These are phyloP conservation scores for Fonsecaea nubica DNA, from an alignment of 2,329 filamentous ascomycete genomes.

Conservation along the genomic window DNA sequence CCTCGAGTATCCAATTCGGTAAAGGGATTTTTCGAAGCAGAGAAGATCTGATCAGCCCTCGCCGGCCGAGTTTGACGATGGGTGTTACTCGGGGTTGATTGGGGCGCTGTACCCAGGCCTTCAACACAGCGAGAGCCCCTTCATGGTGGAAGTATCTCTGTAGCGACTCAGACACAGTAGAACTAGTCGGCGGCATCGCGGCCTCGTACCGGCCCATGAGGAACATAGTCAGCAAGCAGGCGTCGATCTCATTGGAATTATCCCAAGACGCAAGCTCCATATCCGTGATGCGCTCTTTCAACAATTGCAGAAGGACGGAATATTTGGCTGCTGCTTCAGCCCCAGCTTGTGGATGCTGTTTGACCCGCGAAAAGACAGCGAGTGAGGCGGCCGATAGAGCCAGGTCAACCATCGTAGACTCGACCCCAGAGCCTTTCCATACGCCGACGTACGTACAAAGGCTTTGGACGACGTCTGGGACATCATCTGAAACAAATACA, in stretches of 20 bases:
- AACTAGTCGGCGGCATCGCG: slow-evolving; percentile 9
- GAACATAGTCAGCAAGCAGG: slow-evolving; percentile 34
- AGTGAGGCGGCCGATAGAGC: slow-evolving; percentile 41
- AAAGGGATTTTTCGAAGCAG: slow-evolving; percentile 39
- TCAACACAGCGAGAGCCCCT: slow-evolving; percentile 43
- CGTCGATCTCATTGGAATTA: slow-evolving; percentile 25
- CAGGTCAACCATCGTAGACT: slow-evolving; percentile 39
- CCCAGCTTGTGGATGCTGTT: slow-evolving; percentile 37
- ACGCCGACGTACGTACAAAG: slow-evolving; percentile 24
- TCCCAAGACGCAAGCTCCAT: neutral
- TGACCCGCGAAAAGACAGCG: slow-evolving; percentile 39
- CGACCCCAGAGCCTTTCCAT: slow-evolving; percentile 25
- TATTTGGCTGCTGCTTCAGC: slow-evolving; percentile 38
- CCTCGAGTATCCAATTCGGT: slow-evolving; percentile 44
- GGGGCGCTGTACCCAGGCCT: slow-evolving; percentile 40
- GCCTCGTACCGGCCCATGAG: slow-evolving; percentile 39
- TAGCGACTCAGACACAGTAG: neutral
- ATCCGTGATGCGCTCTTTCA: slow-evolving; percentile 28
- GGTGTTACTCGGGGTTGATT: slow-evolving; percentile 13
- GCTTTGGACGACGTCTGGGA: slow-evolving; percentile 25
- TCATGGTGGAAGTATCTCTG: slow-evolving; percentile 47
- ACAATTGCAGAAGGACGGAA: slow-evolving; percentile 31
- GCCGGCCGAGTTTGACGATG: slow-evolving; percentile 42
- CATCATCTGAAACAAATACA: slow-evolving; percentile 33
- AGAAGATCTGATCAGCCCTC: slow-evolving; percentile 39